These are phyloP conservation scores for Stachybotrys elegans DNA, from an alignment of 2,329 filamentous ascomycete species.

Conservation along the genomic window DNA sequence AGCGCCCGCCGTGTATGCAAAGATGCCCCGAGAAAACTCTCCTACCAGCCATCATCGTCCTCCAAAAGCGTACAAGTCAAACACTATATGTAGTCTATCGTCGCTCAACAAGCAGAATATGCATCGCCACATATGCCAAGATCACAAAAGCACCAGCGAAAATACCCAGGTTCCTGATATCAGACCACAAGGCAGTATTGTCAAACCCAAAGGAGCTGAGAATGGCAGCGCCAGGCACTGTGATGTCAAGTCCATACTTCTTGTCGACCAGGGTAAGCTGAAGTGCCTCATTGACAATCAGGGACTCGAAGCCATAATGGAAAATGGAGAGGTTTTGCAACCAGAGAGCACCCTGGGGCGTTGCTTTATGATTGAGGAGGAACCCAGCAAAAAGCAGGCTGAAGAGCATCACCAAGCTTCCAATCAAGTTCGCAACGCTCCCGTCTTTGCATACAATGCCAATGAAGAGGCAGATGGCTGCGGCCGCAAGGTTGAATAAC, in stretches of 20 bases:
- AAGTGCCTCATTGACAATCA: slow-evolving; percentile 95
- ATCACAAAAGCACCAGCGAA: slow-evolving; percentile 82
- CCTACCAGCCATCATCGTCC: too few species aligned
- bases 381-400: slow-evolving; percentile 91
- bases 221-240: slow-evolving; percentile 90
- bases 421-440: slow-evolving; percentile 88
- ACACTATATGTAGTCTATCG: too few species aligned
- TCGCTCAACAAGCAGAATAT: slow-evolving; percentile 87
- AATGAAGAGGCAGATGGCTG: slow-evolving; percentile 91
- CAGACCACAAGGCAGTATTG: slow-evolving; percentile 77
- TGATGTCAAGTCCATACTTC: slow-evolving; percentile 94
- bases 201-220: slow-evolving; percentile 93
- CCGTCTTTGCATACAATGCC: slow-evolving; percentile 91
- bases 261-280: slow-evolving; percentile 86
- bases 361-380: slow-evolving; percentile 89
- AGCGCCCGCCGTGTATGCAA: too few species aligned
- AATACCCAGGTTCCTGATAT: slow-evolving; percentile 74
- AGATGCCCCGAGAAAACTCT: too few species aligned
- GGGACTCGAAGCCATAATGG: slow-evolving; percentile 93
- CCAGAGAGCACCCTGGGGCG: slow-evolving; percentile 81
- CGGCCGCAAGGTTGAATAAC: slow-evolving; percentile 91
- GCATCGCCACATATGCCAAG: slow-evolving; percentile 88
- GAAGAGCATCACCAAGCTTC: slow-evolving; percentile 95
- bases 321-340: slow-evolving; percentile 93
- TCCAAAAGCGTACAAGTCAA: too few species aligned